A percentile compares a stretch with the other conserved stretches of the same genome.
These are phyloP conservation scores for Parafenestella ontariensis DNA, from an alignment of 2,329 filamentous ascomycete genomes.

Conservation along the genomic window DNA sequence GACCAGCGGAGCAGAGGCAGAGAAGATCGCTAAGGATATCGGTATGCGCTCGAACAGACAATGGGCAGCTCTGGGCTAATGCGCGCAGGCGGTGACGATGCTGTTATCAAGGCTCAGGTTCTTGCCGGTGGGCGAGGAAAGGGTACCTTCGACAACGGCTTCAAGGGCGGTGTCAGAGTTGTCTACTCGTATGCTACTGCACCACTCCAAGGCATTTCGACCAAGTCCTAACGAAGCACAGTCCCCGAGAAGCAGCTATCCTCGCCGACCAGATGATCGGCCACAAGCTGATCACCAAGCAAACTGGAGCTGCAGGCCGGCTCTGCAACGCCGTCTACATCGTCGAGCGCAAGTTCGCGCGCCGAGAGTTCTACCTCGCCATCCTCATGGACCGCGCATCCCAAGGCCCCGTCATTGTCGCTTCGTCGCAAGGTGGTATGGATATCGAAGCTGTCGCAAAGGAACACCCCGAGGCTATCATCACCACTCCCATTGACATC, in stretches of 20 bases:
- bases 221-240: constrained; percentile 39
- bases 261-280: constrained; percentile 99
- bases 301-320: constrained; percentile 91
- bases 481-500: constrained; percentile 92
- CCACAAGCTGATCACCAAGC: constrained; percentile 99
- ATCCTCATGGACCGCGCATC: constrained; percentile 96
- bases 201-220: constrained; percentile 1
- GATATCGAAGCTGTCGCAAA: constrained; percentile 99
- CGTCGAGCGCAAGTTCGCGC: constrained; percentile 99
- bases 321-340: constrained; percentile 98
- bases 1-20: constrained; percentile 82
- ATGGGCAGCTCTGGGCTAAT: constrained; percentile 38
- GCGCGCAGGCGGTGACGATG: constrained; percentile 75
- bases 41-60: constrained; percentile 59
- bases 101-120: constrained; percentile 99
- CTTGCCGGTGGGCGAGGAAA: constrained; percentile 97
- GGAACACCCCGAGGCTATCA: constrained; percentile 95
- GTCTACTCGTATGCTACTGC: constrained; percentile 80
- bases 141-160: constrained; percentile 95
- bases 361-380: constrained; percentile 98
- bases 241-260: constrained; percentile 90
- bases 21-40: constrained; percentile 88
- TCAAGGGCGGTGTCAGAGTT: constrained; percentile 98
- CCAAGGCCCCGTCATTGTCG: constrained; percentile 93
- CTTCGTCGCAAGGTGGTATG: constrained; percentile 98